These are phyloP conservation scores for Hypholoma fasciculare DNA, from an alignment of 768 basidiomycete species.

Conservation along the genomic window DNA sequence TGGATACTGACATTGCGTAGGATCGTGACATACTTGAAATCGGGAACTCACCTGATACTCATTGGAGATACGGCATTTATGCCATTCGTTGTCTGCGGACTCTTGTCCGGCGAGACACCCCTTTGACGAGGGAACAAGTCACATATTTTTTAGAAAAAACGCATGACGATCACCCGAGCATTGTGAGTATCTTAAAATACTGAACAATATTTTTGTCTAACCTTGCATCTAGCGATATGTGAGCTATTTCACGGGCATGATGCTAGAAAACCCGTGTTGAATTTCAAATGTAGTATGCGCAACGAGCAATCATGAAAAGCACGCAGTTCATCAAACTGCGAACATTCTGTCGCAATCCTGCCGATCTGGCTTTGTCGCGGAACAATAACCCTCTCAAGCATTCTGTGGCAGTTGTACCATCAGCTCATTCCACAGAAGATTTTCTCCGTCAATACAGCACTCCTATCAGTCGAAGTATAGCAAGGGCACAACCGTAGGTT, in stretches of 20 bases:
- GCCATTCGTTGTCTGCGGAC: slow-evolving; percentile 69
- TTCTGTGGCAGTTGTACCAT: slow-evolving; percentile 47
- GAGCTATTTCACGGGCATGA: slow-evolving; percentile 22
- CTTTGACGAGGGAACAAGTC: slow-evolving; percentile 48
- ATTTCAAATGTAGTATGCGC: slow-evolving; percentile 50
- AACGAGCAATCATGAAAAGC: slow-evolving; percentile 76
- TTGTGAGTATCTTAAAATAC: slow-evolving; percentile 43
- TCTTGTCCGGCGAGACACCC: slow-evolving; percentile 64
- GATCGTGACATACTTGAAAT: slow-evolving; percentile 50
- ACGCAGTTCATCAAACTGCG: slow-evolving; percentile 81
- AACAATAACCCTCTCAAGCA: slow-evolving; percentile 69
- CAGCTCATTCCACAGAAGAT: slow-evolving; percentile 50
- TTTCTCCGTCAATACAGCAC: slow-evolving; percentile 57
- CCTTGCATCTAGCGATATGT: slow-evolving; percentile 54
- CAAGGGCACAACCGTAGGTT: slow-evolving; percentile 46
- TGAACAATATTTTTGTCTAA: not conserved
- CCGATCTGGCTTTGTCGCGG: slow-evolving; percentile 60
- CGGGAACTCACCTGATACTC: slow-evolving; percentile 60
- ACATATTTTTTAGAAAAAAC: slow-evolving; percentile 60
- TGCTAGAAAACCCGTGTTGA: slow-evolving; percentile 1
- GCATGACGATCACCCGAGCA: slow-evolving; percentile 62
- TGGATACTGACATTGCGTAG: slow-evolving; percentile 26
- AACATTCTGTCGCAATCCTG: slow-evolving; percentile 56
- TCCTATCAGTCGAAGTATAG: slow-evolving; percentile 40
- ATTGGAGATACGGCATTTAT: slow-evolving; percentile 79